Evolutionary conservation across 2,329 filamentous ascomycete genomes (phyloP), one percentile per base, ranked within the genome.

Genomic region (Parascedosporium putredinis): DNA sequence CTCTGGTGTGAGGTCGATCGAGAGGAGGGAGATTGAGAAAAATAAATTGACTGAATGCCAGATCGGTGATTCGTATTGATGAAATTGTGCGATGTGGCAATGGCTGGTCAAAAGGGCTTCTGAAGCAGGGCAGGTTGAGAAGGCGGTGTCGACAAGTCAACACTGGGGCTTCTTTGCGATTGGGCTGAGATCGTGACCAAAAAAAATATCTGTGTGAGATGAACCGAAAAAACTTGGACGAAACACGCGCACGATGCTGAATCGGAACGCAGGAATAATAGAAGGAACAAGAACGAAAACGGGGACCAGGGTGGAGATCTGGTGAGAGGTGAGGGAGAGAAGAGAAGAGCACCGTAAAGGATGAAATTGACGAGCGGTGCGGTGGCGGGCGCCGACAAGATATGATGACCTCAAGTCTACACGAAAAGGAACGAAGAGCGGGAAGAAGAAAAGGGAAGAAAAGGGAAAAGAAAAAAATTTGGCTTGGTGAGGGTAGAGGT

Each of bases 381-480:
- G 49, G 25, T 40, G 33, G 12, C 18, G 42, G n/a, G 27, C 38
- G 48, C 38, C 42, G 48, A 31, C 29, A 36, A 45, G 50, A 50
- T 46, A 47, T 38, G 49, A 36, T 33, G 38, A 43, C 50, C 47
- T 36, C 49, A 31, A 51, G 51, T 43, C 27, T 43, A 50, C 14
- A 33, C 45, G 38, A 43, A 42, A 23, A 45, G 29, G 46, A 46
- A 42, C 34, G 29, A 36, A 42, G 36, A 34, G 45, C 45, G 20
- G 44, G 34, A 45, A 43, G 44, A 48, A 47, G 36, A n/a, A 48
- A 38, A 38, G 50, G 43, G n/a, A 46, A 43, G 36, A 52, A 46
- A 27, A 50, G 38, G 38, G 47, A 45, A 49, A 52, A 36, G 40
- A 46, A 49, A 52, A 51, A 43, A 47, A 45, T 29, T 47, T 42